Evolutionary conservation across 73 alveolate genomes (phyloP).

Genomic region (Breviolum minutum): DNA sequence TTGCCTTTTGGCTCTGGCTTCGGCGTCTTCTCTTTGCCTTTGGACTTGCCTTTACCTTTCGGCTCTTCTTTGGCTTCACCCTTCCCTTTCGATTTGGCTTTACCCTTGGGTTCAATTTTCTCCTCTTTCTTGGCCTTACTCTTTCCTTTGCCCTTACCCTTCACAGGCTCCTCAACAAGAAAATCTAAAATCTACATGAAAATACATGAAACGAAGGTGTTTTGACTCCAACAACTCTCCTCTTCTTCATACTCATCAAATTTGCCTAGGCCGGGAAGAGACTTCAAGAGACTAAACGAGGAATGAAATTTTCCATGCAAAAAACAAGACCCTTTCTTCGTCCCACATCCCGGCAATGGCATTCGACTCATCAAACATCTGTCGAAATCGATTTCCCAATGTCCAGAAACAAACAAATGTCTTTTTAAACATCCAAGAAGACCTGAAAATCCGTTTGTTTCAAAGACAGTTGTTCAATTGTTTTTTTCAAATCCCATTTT

Average conservation of each 20-base stretch:
- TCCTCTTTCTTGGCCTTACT: constrained; percentile 52
- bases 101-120: background rate
- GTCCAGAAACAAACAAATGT: too few species aligned
- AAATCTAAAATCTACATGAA: too few species aligned
- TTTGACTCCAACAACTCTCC: background rate
- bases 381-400: too few species aligned
- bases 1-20: constrained; percentile 30
- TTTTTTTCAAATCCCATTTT: background rate
- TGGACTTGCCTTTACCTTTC: background rate
- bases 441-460: too few species aligned
- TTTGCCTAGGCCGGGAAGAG: background rate
- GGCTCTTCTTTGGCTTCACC: background rate
- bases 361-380: too few species aligned
- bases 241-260: constrained; percentile 59
- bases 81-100: background rate
- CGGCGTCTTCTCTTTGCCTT: background rate
- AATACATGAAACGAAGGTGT: too few species aligned
- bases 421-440: too few species aligned
- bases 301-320: too few species aligned
- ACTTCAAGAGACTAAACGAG: background rate
- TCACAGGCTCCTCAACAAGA: constrained; percentile 25
- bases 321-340: background rate
- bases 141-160: constrained; percentile 75
- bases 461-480: too few species aligned
- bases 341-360: background rate